Evolutionary conservation across 148 eudicot genomes (phyloP).

Genomic region (Fagopyrum esculentum): DNA sequence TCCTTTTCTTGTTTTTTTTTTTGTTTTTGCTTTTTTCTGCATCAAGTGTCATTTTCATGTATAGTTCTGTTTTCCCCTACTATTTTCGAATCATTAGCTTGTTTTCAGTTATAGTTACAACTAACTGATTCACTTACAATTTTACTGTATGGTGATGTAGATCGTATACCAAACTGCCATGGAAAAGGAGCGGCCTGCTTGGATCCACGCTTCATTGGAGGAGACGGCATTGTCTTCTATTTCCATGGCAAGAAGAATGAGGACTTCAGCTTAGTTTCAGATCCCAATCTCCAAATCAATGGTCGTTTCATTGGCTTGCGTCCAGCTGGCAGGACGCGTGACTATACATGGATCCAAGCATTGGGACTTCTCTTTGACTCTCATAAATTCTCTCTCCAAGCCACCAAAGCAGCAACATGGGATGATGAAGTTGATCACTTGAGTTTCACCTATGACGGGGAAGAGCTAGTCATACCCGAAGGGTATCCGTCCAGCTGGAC

Average conservation of each 20-base stretch:
- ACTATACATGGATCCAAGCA: slow-evolving; percentile 76
- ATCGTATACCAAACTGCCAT: slow-evolving; percentile 50
- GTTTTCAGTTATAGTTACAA: neutral
- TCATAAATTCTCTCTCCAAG: slow-evolving; percentile 48
- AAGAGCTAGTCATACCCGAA: slow-evolving; percentile 29
- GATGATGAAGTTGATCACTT: slow-evolving; percentile 43
- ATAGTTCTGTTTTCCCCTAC: neutral
- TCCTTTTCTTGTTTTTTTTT: neutral
- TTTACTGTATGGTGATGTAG: slow-evolving; percentile 18
- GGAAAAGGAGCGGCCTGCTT: slow-evolving; percentile 64
- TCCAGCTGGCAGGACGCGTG: slow-evolving; percentile 44
- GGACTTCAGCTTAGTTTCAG: slow-evolving; percentile 59
- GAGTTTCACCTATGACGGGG: slow-evolving; percentile 42
- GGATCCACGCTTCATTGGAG: slow-evolving; percentile 78
- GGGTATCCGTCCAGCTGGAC: slow-evolving; percentile 39
- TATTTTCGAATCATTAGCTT: too few species aligned
- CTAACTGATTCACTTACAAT: slow-evolving; percentile 5
- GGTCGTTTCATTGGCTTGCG: slow-evolving; percentile 61
- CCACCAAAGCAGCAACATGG: slow-evolving; percentile 48
- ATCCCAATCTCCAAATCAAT: slow-evolving; percentile 55
- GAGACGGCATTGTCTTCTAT: slow-evolving; percentile 64
- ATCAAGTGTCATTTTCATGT: neutral
- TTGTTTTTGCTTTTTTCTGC: neutral
- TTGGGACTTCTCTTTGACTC: slow-evolving; percentile 45
- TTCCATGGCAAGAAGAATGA: slow-evolving; percentile 67